phyloP scores from a whole-genome alignment of 176 grass and related monocot genomes.

The Aegilops tauschii region DNA sequence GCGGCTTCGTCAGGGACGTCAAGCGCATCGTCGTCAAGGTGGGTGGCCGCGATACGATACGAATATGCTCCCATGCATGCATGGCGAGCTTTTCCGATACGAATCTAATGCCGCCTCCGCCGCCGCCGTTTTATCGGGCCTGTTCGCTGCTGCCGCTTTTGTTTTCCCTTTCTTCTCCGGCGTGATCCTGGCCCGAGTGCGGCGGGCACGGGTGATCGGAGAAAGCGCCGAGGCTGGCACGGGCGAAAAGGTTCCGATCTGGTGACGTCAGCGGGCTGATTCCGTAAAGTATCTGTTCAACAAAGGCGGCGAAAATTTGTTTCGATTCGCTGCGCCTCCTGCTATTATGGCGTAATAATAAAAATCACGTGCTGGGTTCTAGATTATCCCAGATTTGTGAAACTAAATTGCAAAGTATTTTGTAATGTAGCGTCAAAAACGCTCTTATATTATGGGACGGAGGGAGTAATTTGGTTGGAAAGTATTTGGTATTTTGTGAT shows the following conservation, averaged over 20 bases:
- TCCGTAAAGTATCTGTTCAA: neutral
- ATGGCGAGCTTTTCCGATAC: neutral
- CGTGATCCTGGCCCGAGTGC: neutral
- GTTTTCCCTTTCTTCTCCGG: neutral
- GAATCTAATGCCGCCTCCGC: neutral
- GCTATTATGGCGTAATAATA: no score
- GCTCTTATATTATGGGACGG: no score
- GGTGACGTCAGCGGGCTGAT: neutral
- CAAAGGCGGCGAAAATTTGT: neutral
- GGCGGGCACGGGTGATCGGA: neutral
- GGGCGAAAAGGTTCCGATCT: neutral
- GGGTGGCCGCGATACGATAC: neutral
- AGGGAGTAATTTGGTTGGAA: no score
- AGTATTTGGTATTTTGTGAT: no score
- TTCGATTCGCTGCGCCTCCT: neutral
- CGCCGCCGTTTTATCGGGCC: neutral
- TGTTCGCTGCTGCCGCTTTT: neutral
- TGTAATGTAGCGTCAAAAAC: no score
- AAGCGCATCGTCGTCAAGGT: conserved; percentile 89
- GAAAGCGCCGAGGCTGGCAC: neutral
- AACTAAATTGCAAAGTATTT: no score
- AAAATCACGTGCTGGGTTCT: neutral
- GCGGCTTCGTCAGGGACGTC: conserved; percentile 68
- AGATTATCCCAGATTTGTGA: no score
- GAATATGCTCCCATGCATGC: neutral